Percentiles rank a stretch among this genome's conserved stretches.
phyloP scores from a whole-genome alignment of 1,284 basidiomycete genomes.

The Afroboletus lepidellus region DNA sequence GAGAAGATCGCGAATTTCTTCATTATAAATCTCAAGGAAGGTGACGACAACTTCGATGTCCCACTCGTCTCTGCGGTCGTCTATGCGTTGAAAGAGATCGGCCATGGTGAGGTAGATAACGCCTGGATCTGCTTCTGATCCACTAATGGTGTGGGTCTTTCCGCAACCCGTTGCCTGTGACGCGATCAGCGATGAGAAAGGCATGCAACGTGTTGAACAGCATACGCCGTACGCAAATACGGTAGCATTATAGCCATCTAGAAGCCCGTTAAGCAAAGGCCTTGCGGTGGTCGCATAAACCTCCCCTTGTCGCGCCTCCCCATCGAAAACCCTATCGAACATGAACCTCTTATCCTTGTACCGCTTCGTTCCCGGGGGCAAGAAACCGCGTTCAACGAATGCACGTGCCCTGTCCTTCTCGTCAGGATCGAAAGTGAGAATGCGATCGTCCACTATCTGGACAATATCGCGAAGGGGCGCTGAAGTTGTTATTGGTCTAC shows the following conservation, averaged over 20 bases:
- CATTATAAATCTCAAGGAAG: conserved; percentile 97
- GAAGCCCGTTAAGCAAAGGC: conserved; percentile 76
- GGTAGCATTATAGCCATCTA: conserved; percentile 96
- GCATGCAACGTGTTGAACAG: conserved; percentile 18
- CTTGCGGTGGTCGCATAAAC: conserved; percentile 85
- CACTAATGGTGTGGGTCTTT: conserved; percentile 97
- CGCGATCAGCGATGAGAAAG: conserved; percentile 18
- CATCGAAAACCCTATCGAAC: conserved; percentile 89
- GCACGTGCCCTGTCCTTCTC: conserved; percentile 76
- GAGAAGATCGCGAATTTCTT: conserved; percentile 95
- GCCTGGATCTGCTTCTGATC: conserved; percentile 81
- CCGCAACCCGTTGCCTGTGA: conserved; percentile 93
- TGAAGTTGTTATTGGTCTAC: conserved; percentile 47
- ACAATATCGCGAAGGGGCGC: conserved; percentile 71
- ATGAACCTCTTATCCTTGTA: conserved; percentile 95
- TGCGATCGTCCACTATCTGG: conserved; percentile 80
- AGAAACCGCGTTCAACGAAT: conserved; percentile 77
- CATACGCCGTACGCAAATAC: conserved; percentile 96
- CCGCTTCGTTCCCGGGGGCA: conserved; percentile 81
- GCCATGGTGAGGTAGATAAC: conserved; percentile 97
- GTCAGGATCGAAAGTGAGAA: conserved; percentile 93
- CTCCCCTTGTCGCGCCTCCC: conserved; percentile 76
- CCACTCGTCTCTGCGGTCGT: conserved; percentile 79
- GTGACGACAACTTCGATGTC: conserved; percentile 86
- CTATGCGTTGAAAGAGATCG: conserved; percentile 88